Conservation (phyloP, 108 stramenopile genomes). For the Bacterosira constricta region DNA sequence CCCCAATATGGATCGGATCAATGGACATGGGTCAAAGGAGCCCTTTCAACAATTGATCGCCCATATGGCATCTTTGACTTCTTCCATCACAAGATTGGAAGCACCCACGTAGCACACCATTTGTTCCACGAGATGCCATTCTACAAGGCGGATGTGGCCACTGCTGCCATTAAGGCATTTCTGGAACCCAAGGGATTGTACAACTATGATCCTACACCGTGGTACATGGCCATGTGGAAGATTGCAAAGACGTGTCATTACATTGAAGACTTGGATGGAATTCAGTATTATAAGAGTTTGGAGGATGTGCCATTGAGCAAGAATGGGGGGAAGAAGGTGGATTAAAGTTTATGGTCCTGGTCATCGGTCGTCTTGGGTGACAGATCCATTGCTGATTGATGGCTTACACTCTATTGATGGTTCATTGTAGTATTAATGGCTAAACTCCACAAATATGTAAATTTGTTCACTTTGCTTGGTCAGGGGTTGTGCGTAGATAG, state of each 20-base stretch:
- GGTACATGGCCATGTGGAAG: slow-evolving; percentile 87
- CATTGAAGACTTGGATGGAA: slow-evolving; percentile 77
- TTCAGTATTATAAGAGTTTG: slow-evolving; percentile 91
- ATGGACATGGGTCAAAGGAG: slow-evolving; percentile 99
- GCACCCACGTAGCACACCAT: slow-evolving; percentile 98
- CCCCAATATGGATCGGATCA: slow-evolving; percentile 96
- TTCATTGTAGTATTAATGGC: too few species aligned
- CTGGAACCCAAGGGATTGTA: slow-evolving; percentile 89
- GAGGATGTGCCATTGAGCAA: slow-evolving; percentile 79
- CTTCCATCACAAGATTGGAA: slow-evolving; percentile 97
- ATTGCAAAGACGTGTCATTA: slow-evolving; percentile 91
- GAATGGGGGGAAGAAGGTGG: slow-evolving; percentile 39
- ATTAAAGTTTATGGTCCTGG: slow-evolving; percentile 38
- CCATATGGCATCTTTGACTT: slow-evolving; percentile 95
- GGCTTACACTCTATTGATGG: too few species aligned
- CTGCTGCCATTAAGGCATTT: slow-evolving; percentile 83
- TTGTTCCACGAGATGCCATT: slow-evolving; percentile 99
- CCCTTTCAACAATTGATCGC: slow-evolving; percentile 97
- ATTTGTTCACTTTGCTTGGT: too few species aligned
- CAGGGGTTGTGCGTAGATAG: too few species aligned
- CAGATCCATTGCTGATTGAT: too few species aligned
- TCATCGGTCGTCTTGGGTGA: too few species aligned
- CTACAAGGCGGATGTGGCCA: slow-evolving; percentile 97
- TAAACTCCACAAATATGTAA: too few species aligned
- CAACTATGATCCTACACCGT: slow-evolving; percentile 94